Percentiles rank a stretch among this genome's conserved stretches.
phyloP scores from a whole-genome alignment of 1,284 basidiomycete genomes.

The Rhodofomes roseus region DNA sequence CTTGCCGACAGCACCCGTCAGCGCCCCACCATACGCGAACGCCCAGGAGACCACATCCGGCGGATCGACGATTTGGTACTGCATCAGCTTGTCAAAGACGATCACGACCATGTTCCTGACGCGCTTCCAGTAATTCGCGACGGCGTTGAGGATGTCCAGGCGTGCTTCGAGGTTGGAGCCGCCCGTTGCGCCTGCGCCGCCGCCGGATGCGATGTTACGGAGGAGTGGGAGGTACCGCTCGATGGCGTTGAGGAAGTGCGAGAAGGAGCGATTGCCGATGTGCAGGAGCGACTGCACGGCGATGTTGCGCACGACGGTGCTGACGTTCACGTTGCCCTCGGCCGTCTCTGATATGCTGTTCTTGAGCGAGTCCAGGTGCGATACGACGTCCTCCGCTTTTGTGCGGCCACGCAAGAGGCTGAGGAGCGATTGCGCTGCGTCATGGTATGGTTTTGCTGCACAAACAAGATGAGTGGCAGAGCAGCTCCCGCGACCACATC shows the following conservation, averaged over 20 bases:
- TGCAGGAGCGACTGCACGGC: slow-evolving; percentile 87
- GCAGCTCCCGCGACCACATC: background rate
- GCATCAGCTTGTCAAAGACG: slow-evolving; percentile 96
- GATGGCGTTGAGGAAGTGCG: slow-evolving; percentile 96
- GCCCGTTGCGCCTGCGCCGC: slow-evolving; percentile 33
- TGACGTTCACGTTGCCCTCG: slow-evolving; percentile 57
- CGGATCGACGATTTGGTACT: slow-evolving; percentile 96
- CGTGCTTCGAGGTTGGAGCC: slow-evolving; percentile 57
- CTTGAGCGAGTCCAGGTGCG: slow-evolving; percentile 71
- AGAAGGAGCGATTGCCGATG: slow-evolving; percentile 94
- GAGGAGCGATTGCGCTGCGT: slow-evolving; percentile 78
- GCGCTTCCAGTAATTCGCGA: slow-evolving; percentile 75
- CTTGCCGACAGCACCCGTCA: slow-evolving; percentile 25
- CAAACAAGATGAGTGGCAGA: background rate
- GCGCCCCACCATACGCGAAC: slow-evolving; percentile 51
- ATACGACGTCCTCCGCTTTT: slow-evolving; percentile 78
- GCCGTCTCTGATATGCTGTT: slow-evolving; percentile 53
- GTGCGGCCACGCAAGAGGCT: slow-evolving; percentile 75
- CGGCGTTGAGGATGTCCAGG: slow-evolving; percentile 66
- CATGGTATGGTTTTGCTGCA: slow-evolving; percentile 73
- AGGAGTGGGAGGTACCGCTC: slow-evolving; percentile 93
- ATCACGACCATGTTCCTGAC: slow-evolving; percentile 85
- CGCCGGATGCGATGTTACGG: slow-evolving; percentile 59
- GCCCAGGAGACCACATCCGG: slow-evolving; percentile 88
- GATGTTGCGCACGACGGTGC: slow-evolving; percentile 70